Evolutionary conservation across 805 yeast genomes (phyloP).

Genomic region (Candida krabiensis): DNA sequence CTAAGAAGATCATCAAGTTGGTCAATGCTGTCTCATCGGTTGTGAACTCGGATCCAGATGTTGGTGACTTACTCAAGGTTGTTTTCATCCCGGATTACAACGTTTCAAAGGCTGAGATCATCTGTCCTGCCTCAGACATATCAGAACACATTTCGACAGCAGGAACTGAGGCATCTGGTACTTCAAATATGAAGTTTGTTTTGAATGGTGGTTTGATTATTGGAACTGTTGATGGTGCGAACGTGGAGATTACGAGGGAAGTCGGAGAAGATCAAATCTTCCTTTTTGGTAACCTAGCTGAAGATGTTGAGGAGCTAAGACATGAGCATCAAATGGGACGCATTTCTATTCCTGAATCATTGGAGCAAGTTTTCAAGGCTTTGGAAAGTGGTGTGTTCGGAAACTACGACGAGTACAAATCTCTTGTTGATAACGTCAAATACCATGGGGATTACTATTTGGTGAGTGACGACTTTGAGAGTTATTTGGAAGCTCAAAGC

Average conservation of each 20-base stretch:
- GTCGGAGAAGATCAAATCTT: constrained; percentile 92
- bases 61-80: constrained; percentile 77
- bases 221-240: constrained; percentile 97
- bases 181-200: constrained; percentile 94
- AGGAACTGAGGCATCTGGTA: constrained; percentile 96
- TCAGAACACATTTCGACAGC: constrained; percentile 96
- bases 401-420: constrained; percentile 57
- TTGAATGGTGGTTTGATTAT: constrained; percentile 91
- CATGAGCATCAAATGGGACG: constrained; percentile 68
- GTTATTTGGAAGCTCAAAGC: constrained; percentile 79
- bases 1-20: constrained; percentile 84
- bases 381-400: constrained; percentile 76
- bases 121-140: constrained; percentile 85
- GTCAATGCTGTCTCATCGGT: constrained; percentile 80
- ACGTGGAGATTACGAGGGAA: constrained; percentile 91
- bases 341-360: constrained; percentile 56
- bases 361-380: constrained; percentile 60
- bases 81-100: constrained; percentile 90
- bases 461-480: constrained; percentile 86
- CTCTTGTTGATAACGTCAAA: constrained; percentile 67
- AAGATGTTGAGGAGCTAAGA: constrained; percentile 84
- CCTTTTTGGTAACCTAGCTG: constrained; percentile 87
- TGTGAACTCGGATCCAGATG: constrained; percentile 72
- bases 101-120: constrained; percentile 90
- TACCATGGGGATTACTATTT: constrained; percentile 82